These are phyloP conservation scores for Russula vinacea DNA, from an alignment of 768 basidiomycete species.

Conservation along the genomic window DNA sequence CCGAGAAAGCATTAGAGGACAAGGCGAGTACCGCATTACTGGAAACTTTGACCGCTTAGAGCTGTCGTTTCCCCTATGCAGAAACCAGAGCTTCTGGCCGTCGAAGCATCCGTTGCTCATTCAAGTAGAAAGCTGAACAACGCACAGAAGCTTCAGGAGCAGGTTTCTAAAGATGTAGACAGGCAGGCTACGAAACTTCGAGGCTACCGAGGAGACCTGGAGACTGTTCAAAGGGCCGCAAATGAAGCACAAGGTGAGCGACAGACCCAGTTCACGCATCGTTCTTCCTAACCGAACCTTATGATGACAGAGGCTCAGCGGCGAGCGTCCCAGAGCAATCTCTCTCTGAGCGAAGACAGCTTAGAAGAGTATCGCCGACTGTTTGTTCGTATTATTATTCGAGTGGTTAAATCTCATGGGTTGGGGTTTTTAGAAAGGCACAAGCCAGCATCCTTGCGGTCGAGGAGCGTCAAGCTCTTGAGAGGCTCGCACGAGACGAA, in stretches of 20 bases:
- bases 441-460: slow-evolving; percentile 76
- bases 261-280: background rate
- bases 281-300: slow-evolving; percentile 15
- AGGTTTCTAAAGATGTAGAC: slow-evolving; percentile 58
- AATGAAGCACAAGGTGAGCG: slow-evolving; percentile 72
- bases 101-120: slow-evolving; percentile 87
- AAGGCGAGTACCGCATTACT: slow-evolving; percentile 56
- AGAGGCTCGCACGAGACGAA: slow-evolving; percentile 76
- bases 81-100: slow-evolving; percentile 80
- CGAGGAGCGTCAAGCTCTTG: slow-evolving; percentile 82
- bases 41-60: background rate
- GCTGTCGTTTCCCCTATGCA: slow-evolving; percentile 35
- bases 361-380: slow-evolving; percentile 83
- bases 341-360: slow-evolving; percentile 78
- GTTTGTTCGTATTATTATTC: slow-evolving; percentile 39
- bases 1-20: slow-evolving; percentile 82
- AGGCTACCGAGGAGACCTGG: slow-evolving; percentile 61
- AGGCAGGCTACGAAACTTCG: slow-evolving; percentile 52
- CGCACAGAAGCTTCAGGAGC: slow-evolving; percentile 58
- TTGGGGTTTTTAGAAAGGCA: slow-evolving; percentile 56
- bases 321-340: slow-evolving; percentile 65
- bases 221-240: slow-evolving; percentile 62
- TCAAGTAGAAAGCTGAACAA: slow-evolving; percentile 74
- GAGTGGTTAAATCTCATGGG: slow-evolving; percentile 13
- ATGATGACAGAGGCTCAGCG: slow-evolving; percentile 63